phyloP scores from a whole-genome alignment of 148 eudicot species.

The Fagopyrum esculentum region DNA sequence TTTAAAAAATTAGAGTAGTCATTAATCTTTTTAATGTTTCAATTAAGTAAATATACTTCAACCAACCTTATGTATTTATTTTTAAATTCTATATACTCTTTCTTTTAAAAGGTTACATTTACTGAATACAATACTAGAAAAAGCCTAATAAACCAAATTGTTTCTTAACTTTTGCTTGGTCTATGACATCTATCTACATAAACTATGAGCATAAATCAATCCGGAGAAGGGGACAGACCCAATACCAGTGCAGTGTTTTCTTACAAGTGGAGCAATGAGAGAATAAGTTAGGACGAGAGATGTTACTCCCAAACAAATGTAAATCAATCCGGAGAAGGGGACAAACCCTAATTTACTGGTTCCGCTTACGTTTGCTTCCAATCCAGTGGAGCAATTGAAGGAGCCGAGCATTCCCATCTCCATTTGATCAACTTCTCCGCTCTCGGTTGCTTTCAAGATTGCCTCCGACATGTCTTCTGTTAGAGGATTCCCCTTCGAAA shows the following conservation, averaged over 20 bases:
- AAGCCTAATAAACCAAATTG: no score
- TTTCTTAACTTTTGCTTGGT: no score
- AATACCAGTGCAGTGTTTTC: not conserved
- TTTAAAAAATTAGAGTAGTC: no score
- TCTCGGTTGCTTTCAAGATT: constrained; percentile 19
- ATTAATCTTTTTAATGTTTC: no score
- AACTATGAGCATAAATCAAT: no score
- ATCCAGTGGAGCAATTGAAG: constrained; percentile 14
- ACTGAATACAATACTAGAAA: no score
- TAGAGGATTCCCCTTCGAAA: not conserved
- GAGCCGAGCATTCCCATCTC: constrained; percentile 12
- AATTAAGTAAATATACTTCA: no score
- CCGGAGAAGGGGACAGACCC: no score
- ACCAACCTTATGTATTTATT: no score
- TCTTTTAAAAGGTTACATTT: no score
- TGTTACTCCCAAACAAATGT: constrained; percentile 6
- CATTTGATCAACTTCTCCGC: constrained; percentile 16
- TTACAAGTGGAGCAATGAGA: not conserved
- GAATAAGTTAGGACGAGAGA: not conserved
- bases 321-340: constrained; percentile 7
- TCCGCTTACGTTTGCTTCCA: not conserved
- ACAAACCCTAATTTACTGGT: constrained; percentile 6
- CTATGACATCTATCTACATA: no score
- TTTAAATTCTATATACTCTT: no score
- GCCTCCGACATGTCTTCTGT: constrained; percentile 15